Base-by-base conservation (phyloP, 176 grass and related monocot genomes). In the Musa itinerans region DNA sequence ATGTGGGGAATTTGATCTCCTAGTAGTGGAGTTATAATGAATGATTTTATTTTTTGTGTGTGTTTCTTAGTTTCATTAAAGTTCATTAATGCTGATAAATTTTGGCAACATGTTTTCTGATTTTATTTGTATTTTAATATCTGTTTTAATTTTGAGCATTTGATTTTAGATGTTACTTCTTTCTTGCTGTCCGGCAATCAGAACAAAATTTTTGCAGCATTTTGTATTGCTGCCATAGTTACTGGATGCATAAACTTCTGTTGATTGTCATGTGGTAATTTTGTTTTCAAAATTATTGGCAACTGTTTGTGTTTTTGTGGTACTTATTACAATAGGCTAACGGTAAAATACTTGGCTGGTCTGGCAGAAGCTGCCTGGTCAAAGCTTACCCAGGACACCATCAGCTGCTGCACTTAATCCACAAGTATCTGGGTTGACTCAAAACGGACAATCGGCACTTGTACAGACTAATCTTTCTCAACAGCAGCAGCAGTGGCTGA, bases 401-500 rank as follows among this genome's bases (percentile, higher is more conserved):
- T 89, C 95, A 6, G 82, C 93, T 64, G 68, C 84, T 48, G 80
- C 78, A 79, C 83, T 99, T 82, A 99, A 85, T 63, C 64, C 83
- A 57, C 90, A 89, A 64, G 52, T 97, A 67, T 79, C 93, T 72
- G 83, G 93, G 62, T 86, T 89, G 75, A 85, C 88, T 1, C 86
- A 90, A 85, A 93, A 86, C 70, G 90, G 93, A 24, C 93, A 90
- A 63, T 73, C 78, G 29, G 3, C 78, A 63, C 74, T 90, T 75
- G 62, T 86, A 68, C 90, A 89, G 73, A 89, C 85, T 77, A 77
- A 85, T 74, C 63, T 88, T 29, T 68, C 89, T 74, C 83, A 86
- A 64, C 89, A 92, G 25, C 92, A 91, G 54, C 90, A 91, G 63
- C 88, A 92, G 66, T 89, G 87, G 87, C 71, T 92, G 67, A 89